Evolutionary conservation across 1,284 basidiomycete species (phyloP).

Genomic region (Malassezia pachydermatis): DNA sequence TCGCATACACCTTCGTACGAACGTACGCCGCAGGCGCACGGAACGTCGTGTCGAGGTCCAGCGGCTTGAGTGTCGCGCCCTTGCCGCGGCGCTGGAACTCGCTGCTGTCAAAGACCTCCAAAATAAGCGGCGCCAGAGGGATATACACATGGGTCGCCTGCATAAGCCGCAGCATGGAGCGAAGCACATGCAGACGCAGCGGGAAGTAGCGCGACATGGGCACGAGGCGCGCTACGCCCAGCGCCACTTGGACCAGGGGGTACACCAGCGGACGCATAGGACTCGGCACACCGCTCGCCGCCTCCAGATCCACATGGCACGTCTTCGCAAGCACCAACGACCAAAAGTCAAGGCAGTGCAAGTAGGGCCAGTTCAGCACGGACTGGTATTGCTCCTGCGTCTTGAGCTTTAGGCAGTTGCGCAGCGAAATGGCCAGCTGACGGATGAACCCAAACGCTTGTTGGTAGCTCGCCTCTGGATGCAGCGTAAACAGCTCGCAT

Average conservation of each 20-base stretch:
- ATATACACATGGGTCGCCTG: conserved; percentile 76
- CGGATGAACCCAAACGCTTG: conserved; percentile 95
- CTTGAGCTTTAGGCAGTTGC: conserved; percentile 80
- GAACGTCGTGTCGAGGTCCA: conserved; percentile 79
- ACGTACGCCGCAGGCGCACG: conserved; percentile 78
- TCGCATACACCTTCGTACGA: conserved; percentile 75
- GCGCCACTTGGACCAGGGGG: conserved; percentile 83
- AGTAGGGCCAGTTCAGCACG: conserved; percentile 81
- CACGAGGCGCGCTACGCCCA: conserved; percentile 86
- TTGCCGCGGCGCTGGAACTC: conserved; percentile 69
- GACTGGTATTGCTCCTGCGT: conserved; percentile 48
- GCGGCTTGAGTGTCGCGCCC: conserved; percentile 73
- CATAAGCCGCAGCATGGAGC: conserved; percentile 63
- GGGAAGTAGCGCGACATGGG: conserved; percentile 70
- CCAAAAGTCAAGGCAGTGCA: conserved; percentile 96
- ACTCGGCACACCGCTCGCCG: conserved; percentile 55
- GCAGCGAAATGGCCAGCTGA: conserved; percentile 82
- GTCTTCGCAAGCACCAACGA: conserved; percentile 56
- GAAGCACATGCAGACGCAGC: conserved; percentile 64
- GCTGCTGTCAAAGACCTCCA: conserved; percentile 73
- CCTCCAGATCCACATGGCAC: conserved; percentile 29
- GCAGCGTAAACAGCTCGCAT: conserved; percentile 73
- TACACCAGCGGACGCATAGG: conserved; percentile 81
- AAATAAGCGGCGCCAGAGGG: conserved; percentile 71
- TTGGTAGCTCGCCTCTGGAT: conserved; percentile 63